Evolutionary conservation across 2,329 filamentous ascomycete species (phyloP).

Genomic region (Ceratocystis destructans): DNA sequence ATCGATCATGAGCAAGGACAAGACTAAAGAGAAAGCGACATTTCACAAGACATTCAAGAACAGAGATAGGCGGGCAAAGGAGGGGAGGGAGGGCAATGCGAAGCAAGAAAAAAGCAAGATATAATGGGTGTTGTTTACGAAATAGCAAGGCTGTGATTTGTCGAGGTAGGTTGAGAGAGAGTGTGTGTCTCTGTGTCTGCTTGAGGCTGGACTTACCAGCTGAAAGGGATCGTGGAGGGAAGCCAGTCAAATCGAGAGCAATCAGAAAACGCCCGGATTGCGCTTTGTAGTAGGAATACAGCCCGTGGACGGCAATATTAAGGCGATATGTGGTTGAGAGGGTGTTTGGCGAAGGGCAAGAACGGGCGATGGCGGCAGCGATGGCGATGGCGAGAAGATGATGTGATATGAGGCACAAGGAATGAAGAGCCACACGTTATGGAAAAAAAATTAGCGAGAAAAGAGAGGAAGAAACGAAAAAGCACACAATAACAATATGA

Average conservation of each 20-base stretch:
- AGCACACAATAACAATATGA: background rate
- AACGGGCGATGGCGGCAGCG: background rate
- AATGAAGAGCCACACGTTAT: background rate
- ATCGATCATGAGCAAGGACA: background rate
- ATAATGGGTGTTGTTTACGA: background rate
- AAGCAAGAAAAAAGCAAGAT: background rate
- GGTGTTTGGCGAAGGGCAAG: background rate
- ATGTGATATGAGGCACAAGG: background rate
- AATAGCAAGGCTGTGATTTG: background rate
- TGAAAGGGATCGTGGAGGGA: background rate
- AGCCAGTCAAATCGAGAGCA: no score
- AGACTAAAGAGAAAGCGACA: background rate
- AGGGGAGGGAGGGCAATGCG: background rate
- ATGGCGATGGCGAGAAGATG: background rate
- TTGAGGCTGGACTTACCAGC: background rate
- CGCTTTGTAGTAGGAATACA: no score
- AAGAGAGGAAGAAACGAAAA: background rate
- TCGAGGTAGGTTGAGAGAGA: no score
- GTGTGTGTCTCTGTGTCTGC: background rate
- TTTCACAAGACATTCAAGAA: background rate
- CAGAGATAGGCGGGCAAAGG: background rate
- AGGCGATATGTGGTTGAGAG: background rate
- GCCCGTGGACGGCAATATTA: background rate
- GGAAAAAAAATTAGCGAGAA: background rate
- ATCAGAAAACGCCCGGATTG: no score